These are phyloP conservation scores for Termitomyces sp. DNA, from an alignment of 1,284 basidiomycete genomes.

Conservation along the genomic window DNA sequence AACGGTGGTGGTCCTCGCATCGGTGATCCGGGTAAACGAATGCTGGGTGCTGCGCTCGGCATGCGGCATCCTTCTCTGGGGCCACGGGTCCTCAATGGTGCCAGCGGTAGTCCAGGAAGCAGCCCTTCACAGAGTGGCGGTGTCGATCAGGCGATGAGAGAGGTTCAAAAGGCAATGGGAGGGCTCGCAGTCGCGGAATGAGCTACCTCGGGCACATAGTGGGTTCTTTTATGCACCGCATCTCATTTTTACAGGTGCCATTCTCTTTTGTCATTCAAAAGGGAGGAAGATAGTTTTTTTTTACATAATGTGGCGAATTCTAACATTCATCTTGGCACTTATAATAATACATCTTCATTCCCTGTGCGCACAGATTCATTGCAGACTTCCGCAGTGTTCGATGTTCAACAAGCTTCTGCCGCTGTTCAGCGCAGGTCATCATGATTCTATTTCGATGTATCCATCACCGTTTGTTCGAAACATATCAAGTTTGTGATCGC, in stretches of 20 bases:
- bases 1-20: conserved; percentile 50
- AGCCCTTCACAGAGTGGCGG: conserved; percentile 36
- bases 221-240: conserved; percentile 1
- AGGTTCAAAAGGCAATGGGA: conserved; percentile 75
- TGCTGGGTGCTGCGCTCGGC: conserved; percentile 77
- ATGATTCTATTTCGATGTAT: neutral
- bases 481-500: neutral
- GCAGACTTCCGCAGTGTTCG: neutral
- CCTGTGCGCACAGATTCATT: neutral
- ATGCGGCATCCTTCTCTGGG: conserved; percentile 70
- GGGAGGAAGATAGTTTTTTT: conserved; percentile 8
- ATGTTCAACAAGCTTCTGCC: neutral
- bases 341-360: conserved; percentile 15
- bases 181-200: conserved; percentile 68
- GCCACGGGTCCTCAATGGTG: conserved; percentile 51
- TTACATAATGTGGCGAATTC: conserved; percentile 12
- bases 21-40: conserved; percentile 78
- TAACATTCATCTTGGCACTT: conserved; percentile 12
- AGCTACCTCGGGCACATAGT: conserved; percentile 21
- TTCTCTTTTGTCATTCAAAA: conserved; percentile 4
- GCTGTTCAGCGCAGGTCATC: neutral
- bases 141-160: conserved; percentile 62
- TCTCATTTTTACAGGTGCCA: conserved; percentile 1
- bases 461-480: neutral
- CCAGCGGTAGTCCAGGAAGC: conserved; percentile 30